A percentile compares a stretch with the other conserved stretches of the same genome.
These are phyloP conservation scores for Xylaria castorea DNA, from an alignment of 495 filamentous ascomycete species.

Conservation along the genomic window DNA sequence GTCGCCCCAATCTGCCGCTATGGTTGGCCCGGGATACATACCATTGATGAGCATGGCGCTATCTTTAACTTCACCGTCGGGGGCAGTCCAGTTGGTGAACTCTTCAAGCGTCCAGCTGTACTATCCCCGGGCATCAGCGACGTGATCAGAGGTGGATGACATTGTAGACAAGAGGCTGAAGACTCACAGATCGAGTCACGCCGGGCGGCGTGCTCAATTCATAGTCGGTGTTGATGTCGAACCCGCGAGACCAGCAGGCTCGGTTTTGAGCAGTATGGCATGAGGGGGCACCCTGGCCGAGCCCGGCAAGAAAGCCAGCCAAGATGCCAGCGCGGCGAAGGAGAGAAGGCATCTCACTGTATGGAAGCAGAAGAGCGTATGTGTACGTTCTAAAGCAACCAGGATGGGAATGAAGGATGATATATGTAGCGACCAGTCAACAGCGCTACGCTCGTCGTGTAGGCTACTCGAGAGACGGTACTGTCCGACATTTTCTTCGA, in stretches of 20 bases:
- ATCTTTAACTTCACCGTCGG: not conserved
- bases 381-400: not conserved
- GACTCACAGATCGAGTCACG: not conserved
- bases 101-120: not conserved
- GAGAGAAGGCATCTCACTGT: not conserved
- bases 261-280: not conserved
- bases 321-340: not conserved
- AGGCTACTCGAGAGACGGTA: not conserved
- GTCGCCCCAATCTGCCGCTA: constrained; percentile 66
- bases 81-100: not conserved
- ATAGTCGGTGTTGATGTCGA: not conserved
- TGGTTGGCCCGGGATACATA: constrained; percentile 57
- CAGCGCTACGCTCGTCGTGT: not conserved
- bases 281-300: not conserved
- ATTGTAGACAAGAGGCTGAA: not conserved
- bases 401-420: not conserved
- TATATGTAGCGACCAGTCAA: not conserved
- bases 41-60: constrained; percentile 25
- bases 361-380: not conserved
- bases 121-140: not conserved
- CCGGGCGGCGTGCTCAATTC: not conserved
- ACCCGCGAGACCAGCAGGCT: not conserved
- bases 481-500: not conserved
- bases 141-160: not conserved
- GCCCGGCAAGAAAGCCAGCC: not conserved